phyloP scores from a whole-genome alignment of 139 green algal species.

The Deuterostichococcus epilithicus region DNA sequence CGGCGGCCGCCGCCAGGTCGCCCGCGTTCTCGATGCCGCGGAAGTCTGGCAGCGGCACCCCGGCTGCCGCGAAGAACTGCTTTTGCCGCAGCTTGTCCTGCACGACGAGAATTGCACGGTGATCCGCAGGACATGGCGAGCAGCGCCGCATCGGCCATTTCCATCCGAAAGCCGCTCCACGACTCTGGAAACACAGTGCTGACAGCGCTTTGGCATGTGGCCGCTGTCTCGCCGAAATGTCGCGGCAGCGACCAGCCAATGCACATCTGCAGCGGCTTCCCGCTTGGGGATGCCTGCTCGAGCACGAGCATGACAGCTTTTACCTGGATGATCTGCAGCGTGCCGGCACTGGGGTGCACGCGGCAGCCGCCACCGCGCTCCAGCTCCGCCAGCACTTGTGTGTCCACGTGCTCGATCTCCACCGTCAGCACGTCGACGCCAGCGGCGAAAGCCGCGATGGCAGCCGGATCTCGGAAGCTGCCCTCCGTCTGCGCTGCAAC shows the following conservation, averaged over 20 bases:
- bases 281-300: not conserved
- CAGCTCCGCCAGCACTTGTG: slow-evolving; percentile 72
- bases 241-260: no score
- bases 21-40: slow-evolving; percentile 48
- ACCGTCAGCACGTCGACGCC: slow-evolving; percentile 89
- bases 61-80: slow-evolving; percentile 70
- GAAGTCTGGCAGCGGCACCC: slow-evolving; percentile 80
- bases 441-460: slow-evolving; percentile 55
- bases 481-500: slow-evolving; percentile 68
- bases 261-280: no score
- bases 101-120: not conserved
- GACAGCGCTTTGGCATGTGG: no score
- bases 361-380: slow-evolving; percentile 51
- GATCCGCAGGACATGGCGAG: no score
- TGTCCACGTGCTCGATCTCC: slow-evolving; percentile 98
- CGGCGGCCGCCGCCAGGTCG: slow-evolving; percentile 33
- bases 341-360: slow-evolving; percentile 74
- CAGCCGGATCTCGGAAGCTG: slow-evolving; percentile 66
- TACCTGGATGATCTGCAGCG: slow-evolving; percentile 68
- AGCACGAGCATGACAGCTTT: not conserved
- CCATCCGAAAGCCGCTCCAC: no score
- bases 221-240: no score
- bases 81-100: slow-evolving; percentile 98
- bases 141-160: no score
- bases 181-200: no score